Percentiles rank a stretch among this genome's conserved stretches.
These are phyloP conservation scores for Penicillium atrosanguineum DNA, from an alignment of 495 filamentous ascomycete genomes.

Conservation along the genomic window DNA sequence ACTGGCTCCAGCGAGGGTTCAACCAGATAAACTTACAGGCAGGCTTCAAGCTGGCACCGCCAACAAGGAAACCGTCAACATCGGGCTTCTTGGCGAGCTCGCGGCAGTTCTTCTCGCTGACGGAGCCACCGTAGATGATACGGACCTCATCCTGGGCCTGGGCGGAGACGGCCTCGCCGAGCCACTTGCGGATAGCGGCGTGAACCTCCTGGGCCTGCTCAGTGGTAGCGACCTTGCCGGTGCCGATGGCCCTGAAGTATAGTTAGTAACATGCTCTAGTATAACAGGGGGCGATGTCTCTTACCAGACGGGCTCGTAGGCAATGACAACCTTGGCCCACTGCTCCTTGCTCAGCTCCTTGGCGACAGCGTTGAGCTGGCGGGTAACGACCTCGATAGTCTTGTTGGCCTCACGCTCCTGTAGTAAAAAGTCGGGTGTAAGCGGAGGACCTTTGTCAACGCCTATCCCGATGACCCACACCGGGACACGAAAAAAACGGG, in stretches of 20 bases:
- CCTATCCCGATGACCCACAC: conserved; percentile 27
- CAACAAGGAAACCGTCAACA: conserved; percentile 98
- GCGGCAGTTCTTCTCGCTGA: conserved; percentile 96
- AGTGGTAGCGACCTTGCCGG: conserved; percentile 92
- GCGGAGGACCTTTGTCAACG: conserved; percentile 18
- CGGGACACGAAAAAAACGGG: conserved; percentile 24
- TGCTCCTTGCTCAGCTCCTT: conserved; percentile 64
- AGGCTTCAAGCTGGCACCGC: conserved; percentile 96
- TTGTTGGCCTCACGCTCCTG: conserved; percentile 79
- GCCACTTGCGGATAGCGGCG: conserved; percentile 85
- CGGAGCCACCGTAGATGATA: conserved; percentile 93
- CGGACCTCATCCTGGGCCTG: conserved; percentile 74
- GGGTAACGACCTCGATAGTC: conserved; percentile 88
- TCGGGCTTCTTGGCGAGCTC: conserved; percentile 87
- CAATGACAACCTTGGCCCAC: conserved; percentile 93
- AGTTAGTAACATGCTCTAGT: conserved; percentile 5
- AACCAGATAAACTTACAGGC: conserved; percentile 66
- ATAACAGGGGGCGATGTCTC: conserved; percentile 1
- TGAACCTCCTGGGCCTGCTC: conserved; percentile 96
- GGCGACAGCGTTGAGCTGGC: conserved; percentile 66
- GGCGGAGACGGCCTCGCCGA: conserved; percentile 68
- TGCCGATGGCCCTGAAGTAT: conserved; percentile 74
- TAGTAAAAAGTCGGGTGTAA: conserved; percentile 27
- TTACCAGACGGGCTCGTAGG: conserved; percentile 97
- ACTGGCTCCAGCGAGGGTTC: neutral